Base-by-base conservation (phyloP, 257 asterid species). In the Capsicum pubescens region DNA sequence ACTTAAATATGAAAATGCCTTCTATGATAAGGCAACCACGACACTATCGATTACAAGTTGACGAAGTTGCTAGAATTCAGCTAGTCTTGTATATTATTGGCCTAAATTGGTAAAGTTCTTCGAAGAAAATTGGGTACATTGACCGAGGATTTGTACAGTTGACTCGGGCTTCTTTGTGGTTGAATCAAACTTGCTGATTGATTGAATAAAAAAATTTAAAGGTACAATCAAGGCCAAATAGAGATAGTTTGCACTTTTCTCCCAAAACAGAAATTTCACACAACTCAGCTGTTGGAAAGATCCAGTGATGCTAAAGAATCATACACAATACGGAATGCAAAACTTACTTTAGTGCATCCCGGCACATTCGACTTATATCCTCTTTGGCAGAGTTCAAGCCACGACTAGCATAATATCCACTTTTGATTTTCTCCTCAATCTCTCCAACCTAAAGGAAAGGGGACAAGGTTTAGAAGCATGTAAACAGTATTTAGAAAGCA, bases 281-380 rank as follows among this genome's bases (percentile, higher is more conserved):
- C 64, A 76, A 76, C 52, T 26, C 81, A 54, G 32, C 50, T 32
- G 19, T 77, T 32, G 32, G 64, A 54, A 77, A 77, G 26, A 54
- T 39, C 60, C 2, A n/a, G 50, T n/a, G 32, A 32, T 3, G 7
- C 66, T 26, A 54, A 26, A 32, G 66, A 77, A 77, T 54, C 66
- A 26, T 32, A 77, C 82, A 81, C 32, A 68, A 35, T 79, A 82
- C 35, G 3, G 32, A 70, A 57, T 8, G 79, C n/a, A 82, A 61
- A 69, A 90, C 97, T 91, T 91, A 95, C 99, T 89, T 95, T 83
- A 97, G 95, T 54, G 98, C 99, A 84, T 93, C 98, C 84, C 91
- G 90, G 83, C 99, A 97, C 98, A 97, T 95, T 58, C 93, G 93
- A 48, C 97, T 88, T 80, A 97, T 93, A 88, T 97, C 98, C 66